phyloP scores from a whole-genome alignment of 2,329 filamentous ascomycete species.

The Epichloe typhina region DNA sequence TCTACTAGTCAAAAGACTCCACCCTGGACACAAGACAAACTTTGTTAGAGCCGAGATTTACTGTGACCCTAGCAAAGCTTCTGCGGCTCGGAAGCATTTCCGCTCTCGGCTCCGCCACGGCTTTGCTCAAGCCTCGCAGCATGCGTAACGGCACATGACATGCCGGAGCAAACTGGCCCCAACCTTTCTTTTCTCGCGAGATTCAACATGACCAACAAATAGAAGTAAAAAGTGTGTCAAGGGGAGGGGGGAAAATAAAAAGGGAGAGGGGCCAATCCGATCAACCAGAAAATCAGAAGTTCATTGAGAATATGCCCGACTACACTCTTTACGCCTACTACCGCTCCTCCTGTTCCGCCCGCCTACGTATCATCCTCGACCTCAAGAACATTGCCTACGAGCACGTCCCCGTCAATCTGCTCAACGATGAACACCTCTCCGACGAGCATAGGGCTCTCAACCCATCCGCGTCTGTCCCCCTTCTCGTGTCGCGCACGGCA shows the following conservation, averaged over 20 bases:
- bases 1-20: too few relatives aligned
- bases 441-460: constrained; percentile 34
- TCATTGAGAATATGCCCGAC: constrained; percentile 9
- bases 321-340: constrained; percentile 45
- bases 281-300: not conserved
- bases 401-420: constrained; percentile 36
- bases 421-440: constrained; percentile 37
- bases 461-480: constrained; percentile 40
- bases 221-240: too few relatives aligned
- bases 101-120: too few relatives aligned
- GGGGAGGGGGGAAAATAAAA: not conserved
- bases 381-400: constrained; percentile 39
- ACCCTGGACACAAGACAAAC: too few relatives aligned
- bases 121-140: too few relatives aligned
- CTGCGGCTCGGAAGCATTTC: too few relatives aligned
- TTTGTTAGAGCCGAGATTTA: too few relatives aligned
- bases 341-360: constrained; percentile 48
- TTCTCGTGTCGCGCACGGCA: constrained; percentile 28
- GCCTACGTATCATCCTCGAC: constrained; percentile 45
- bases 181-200: too few relatives aligned
- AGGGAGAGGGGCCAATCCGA: not conserved
- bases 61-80: too few relatives aligned
- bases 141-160: too few relatives aligned
- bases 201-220: too few relatives aligned
- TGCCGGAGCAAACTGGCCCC: too few relatives aligned